These are phyloP conservation scores for Cystobasidium slooffiae DNA, from an alignment of 1,284 basidiomycete species.

Conservation along the genomic window DNA sequence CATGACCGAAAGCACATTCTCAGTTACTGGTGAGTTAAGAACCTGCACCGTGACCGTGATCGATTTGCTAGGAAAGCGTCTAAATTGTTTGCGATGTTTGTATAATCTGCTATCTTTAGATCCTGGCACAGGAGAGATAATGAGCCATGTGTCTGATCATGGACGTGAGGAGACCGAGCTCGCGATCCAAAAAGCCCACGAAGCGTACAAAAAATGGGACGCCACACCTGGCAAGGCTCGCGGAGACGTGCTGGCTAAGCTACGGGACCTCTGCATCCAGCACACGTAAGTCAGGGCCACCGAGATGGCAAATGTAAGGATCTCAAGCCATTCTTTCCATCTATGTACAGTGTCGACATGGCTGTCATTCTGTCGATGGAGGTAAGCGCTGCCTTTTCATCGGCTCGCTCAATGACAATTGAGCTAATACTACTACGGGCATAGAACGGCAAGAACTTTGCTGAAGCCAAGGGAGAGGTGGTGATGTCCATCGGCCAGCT, in stretches of 20 bases:
- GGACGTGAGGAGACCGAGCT: slow-evolving; percentile 75
- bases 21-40: slow-evolving; percentile 61
- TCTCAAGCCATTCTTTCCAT: not conserved
- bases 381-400: not conserved
- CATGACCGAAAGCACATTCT: slow-evolving; percentile 69
- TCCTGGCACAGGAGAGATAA: slow-evolving; percentile 76
- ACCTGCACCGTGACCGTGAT: too few relatives aligned
- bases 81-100: too few relatives aligned
- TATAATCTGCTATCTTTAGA: too few relatives aligned
- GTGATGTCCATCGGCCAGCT: slow-evolving; percentile 47
- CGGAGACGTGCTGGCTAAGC: slow-evolving; percentile 60
- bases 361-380: slow-evolving; percentile 58
- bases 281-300: slow-evolving; percentile 1
- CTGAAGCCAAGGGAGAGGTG: slow-evolving; percentile 67
- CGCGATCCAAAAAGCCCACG: slow-evolving; percentile 75
- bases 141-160: slow-evolving; percentile 86
- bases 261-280: slow-evolving; percentile 45
- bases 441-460: slow-evolving; percentile 84
- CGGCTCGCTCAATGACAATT: not conserved
- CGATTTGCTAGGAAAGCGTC: too few relatives aligned
- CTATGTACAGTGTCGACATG: slow-evolving; percentile 64
- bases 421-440: slow-evolving; percentile 64
- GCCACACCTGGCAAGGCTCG: slow-evolving; percentile 75
- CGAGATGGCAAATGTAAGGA: not conserved
- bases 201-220: slow-evolving; percentile 78